Base-by-base conservation (phyloP, 2,329 filamentous ascomycete species). In the Orbilia oligospora region DNA sequence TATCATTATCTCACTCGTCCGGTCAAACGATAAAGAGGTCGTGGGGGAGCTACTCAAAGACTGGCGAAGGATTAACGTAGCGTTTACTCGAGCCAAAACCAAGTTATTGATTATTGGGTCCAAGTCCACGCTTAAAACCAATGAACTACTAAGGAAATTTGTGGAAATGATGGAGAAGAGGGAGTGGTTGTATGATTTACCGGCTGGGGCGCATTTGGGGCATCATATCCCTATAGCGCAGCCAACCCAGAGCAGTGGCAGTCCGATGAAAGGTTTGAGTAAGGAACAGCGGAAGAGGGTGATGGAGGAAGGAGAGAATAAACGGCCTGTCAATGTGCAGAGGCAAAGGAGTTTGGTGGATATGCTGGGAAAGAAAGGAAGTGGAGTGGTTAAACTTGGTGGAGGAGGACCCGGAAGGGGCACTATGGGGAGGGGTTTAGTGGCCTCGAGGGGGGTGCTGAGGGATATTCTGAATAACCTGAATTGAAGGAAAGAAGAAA, bases 1-100 rank as follows among this genome's bases (percentile, higher is more conserved):
- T 1, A 89, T 98, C 0, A 89, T 99, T 14, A 88, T 99, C 8
- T 93, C 90, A 70, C 91, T 97, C 33, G 96, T 98, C 14, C 89
- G 96, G 33, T 95, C 90, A 83, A 99, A 99, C 82, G 90, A 94
- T 22, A 88, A 89, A 0, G 90, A 91, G 80, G 90, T 88, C 63
- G 94, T 99, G n/a, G 96, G 96, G 18, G 96, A 98, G 70, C 85
- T 99, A 55, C 87, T 99, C 30, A 92, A 92, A 78, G 96, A 99
- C 84, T 97, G 94, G 92, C 87, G 96, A 70, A 87, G 96, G 61
- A 94, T 99, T 83, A 99, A 99, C 82, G 96, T 99, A 2, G 96
- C 96, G 0, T 93, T 99, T 80, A 99, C 96, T 3, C 88, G 96
- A 30, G 96, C 96, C 22, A 93, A 94, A 83, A 96, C 92, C 0